Evolutionary conservation across 1,284 basidiomycete genomes (phyloP), one percentile per base, ranked within the genome.

Genomic region (Singerocomus inundabilis): DNA sequence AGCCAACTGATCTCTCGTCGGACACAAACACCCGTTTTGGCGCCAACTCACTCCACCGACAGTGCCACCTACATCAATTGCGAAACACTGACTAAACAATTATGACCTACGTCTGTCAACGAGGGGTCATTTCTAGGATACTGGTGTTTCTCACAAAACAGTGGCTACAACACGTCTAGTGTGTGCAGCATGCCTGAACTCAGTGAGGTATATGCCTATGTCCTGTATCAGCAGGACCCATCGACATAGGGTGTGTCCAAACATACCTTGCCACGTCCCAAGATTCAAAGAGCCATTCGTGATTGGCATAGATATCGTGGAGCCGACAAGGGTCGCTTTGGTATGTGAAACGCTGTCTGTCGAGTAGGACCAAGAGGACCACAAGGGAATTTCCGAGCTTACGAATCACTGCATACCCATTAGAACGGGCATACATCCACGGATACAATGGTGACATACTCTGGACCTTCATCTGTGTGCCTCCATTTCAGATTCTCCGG

Each of bases 391-490:
- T 35, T 44, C 37, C n/a, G 39, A 18, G 46, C 62, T 73, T 69
- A 89, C 86, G 88, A 91, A 67, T 89, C 87, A 67, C 85, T 87
- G 44, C 12, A 33, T 12, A 32, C 16, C 16, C 16, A 44, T 64
- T 26, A 58, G 33, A 46, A 31, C 50, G 25, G 47, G 34, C 32
- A 49, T 32, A 38, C 31, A 24, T 45, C 16, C 46, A 46, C 15
- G 34, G 30, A 74, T 31, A 82, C 69, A 13, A 13, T 18, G 30
- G 24, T 4, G 9, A 63, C 62, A 24, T 65, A 93, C 91, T 94
- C 91, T 32, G 85, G 88, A 26, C 91, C 93, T 73, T 96, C 93
- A 64, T 93, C 91, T 4, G 85, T 92, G 69, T 97, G 94, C 44
- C 76, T 72, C 93, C 93, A 97, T 16, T 83, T 74, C n/a, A 96